A percentile compares a stretch with the other conserved stretches of the same genome.
Evolutionary conservation across 1,284 basidiomycete genomes (phyloP).

Genomic region (Malassezia cuniculi): DNA sequence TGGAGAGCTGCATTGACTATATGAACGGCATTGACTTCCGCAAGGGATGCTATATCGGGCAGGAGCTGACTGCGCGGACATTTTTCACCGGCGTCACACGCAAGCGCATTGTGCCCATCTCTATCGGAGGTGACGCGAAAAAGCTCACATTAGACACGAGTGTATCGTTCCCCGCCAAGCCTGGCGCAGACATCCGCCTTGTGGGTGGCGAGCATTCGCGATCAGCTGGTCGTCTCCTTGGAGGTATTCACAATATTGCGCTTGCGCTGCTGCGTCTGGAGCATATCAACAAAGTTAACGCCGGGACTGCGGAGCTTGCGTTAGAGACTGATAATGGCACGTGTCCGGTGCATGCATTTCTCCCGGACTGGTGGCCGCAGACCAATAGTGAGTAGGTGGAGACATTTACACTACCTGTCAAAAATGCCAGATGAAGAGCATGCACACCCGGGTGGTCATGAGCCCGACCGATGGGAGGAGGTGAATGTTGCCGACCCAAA

Average conservation of each 20-base stretch:
- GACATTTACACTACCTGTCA: no score
- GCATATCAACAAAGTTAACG: slow-evolving; percentile 27
- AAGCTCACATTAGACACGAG: background rate
- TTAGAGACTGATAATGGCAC: no score
- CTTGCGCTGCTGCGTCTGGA: slow-evolving; percentile 30
- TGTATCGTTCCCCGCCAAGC: no score
- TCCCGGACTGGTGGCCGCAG: no score
- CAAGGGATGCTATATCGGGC: slow-evolving; percentile 96
- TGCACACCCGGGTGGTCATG: no score
- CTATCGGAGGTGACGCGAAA: slow-evolving; percentile 8
- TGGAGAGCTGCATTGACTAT: slow-evolving; percentile 83
- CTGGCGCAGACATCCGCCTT: slow-evolving; percentile 20
- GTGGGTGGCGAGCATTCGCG: slow-evolving; percentile 5
- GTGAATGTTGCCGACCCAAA: no score
- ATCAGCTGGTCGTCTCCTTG: slow-evolving; percentile 33
- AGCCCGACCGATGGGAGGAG: no score
- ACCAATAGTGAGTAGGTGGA: no score
- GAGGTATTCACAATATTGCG: slow-evolving; percentile 30
- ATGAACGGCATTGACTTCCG: slow-evolving; percentile 93
- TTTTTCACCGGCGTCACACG: slow-evolving; percentile 85
- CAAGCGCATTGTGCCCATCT: slow-evolving; percentile 75
- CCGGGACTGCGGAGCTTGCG: no score
- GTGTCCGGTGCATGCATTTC: no score
- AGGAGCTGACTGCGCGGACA: slow-evolving; percentile 90
- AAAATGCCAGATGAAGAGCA: no score